Base-by-base conservation (phyloP, 805 yeast species). In the Pichia sporocuriosa region DNA sequence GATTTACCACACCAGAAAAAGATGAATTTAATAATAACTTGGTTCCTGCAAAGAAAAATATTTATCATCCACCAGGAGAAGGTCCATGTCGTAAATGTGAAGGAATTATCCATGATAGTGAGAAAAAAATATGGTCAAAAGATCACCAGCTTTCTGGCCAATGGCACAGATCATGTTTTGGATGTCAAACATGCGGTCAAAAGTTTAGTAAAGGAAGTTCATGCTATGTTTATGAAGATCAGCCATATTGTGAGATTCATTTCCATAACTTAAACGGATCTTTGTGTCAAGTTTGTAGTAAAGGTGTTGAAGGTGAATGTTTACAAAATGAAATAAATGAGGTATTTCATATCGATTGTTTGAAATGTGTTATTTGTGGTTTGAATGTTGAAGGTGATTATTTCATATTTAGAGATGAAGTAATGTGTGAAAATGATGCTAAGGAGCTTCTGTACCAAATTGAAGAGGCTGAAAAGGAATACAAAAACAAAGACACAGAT, bases 131-230 rank as follows among this genome's bases (percentile, higher is more conserved):
- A 16, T 83, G 79, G 62, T 85, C 96, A n/a, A 83, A 80, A 51
- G 84, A 84, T 42, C 84, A 81, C n/a, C 88, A 81, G 54, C 65
- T 84, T 35, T 74, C 86, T 1, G 97, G 97, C 0, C 90, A 88
- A 58, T 93, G 97, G 97, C 98, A 93, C 58, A 71, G 94, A 30
- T 62, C 69, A 13, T 93, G 98, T 58, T 90, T 93, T 67, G 66
- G 67, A 12, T 93, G 98, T 66, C 63, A 69, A 16, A 61, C 68
- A 11, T 90, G 97, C 65, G 62, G 61, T 8, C 56, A 69, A 2
- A 62, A 61, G 29, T 84, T 84, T 61, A 70, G 68, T 48, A 83
- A 77, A 53, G 69, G 73, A 11, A 73, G 74, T 15, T 75, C 76
- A 21, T 81, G 88, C 52, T 93, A 89, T 59, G 95, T 84, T 6